A percentile compares a stretch with the other conserved stretches of the same genome.
phyloP scores from a whole-genome alignment of 345 rosid genomes.

The Citrus cavaleriei region DNA sequence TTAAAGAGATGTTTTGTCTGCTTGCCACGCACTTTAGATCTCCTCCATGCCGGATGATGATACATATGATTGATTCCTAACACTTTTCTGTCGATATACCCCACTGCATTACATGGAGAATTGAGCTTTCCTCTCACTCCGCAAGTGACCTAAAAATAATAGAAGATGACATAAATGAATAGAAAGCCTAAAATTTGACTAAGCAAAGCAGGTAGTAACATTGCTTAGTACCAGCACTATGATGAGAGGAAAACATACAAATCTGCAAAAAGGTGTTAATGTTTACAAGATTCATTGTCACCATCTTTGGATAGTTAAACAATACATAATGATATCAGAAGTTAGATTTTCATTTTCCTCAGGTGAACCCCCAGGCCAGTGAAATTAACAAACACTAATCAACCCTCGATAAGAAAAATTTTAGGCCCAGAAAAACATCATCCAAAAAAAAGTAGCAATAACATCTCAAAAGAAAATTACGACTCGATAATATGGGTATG shows the following conservation, averaged over 20 bases:
- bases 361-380: background rate
- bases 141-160: slow-evolving; percentile 56
- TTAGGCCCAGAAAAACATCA: background rate
- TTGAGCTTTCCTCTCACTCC: slow-evolving; percentile 70
- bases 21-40: slow-evolving; percentile 55
- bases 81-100: slow-evolving; percentile 66
- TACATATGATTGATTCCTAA: slow-evolving; percentile 78
- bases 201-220: background rate
- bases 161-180: background rate
- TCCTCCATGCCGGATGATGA: slow-evolving; percentile 84
- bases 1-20: background rate
- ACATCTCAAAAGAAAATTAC: background rate
- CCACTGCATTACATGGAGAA: slow-evolving; percentile 90
- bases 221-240: background rate
- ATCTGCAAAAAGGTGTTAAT: background rate
- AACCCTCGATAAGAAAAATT: background rate
- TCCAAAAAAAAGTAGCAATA: background rate
- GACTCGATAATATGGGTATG: background rate
- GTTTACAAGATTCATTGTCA: background rate
- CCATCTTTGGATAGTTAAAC: background rate
- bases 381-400: background rate
- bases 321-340: background rate
- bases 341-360: background rate
- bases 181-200: background rate
- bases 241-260: background rate